phyloP scores from a whole-genome alignment of 2,329 filamentous ascomycete species.

The Cytospora leucostoma region DNA sequence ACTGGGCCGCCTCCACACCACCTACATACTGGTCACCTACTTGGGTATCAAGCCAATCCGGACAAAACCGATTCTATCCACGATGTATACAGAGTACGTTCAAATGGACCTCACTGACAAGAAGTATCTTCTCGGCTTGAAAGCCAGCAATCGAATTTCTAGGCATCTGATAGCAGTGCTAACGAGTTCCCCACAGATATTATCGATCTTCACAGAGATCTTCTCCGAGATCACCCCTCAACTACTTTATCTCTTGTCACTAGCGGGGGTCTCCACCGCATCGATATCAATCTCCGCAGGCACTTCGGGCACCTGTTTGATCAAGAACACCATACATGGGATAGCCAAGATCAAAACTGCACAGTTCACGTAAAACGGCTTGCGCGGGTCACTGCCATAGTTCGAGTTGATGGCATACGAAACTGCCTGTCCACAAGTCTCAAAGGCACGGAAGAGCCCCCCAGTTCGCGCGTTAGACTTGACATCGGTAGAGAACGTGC shows the following conservation, averaged over 20 bases:
- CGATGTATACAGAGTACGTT: not conserved
- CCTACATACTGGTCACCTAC: not conserved
- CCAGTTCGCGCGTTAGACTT: constrained; percentile 36
- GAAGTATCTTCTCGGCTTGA: too few species aligned
- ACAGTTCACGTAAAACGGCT: constrained; percentile 25
- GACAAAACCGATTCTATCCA: constrained; percentile 10
- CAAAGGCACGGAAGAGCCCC: constrained; percentile 35
- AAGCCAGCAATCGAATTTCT: too few species aligned
- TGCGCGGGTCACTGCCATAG: constrained; percentile 21
- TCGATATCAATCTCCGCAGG: constrained; percentile 25
- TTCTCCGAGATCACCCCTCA: not conserved
- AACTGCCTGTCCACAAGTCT: constrained; percentile 36
- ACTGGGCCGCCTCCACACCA: constrained; percentile 18
- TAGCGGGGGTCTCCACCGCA: constrained; percentile 9
- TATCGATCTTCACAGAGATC: not conserved
- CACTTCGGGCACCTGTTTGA: constrained; percentile 21
- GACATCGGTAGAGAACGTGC: constrained; percentile 39
- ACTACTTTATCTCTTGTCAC: constrained; percentile 14
- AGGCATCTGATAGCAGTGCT: too few species aligned
- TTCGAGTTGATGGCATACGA: constrained; percentile 37
- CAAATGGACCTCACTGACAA: too few species aligned
- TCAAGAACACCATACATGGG: constrained; percentile 24
- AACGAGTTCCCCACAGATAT: too few species aligned
- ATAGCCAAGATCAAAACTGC: constrained; percentile 21
- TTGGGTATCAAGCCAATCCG: constrained; percentile 4